Conservation (phyloP, 2,329 filamentous ascomycete species). For the Colletotrichum sp. region DNA sequence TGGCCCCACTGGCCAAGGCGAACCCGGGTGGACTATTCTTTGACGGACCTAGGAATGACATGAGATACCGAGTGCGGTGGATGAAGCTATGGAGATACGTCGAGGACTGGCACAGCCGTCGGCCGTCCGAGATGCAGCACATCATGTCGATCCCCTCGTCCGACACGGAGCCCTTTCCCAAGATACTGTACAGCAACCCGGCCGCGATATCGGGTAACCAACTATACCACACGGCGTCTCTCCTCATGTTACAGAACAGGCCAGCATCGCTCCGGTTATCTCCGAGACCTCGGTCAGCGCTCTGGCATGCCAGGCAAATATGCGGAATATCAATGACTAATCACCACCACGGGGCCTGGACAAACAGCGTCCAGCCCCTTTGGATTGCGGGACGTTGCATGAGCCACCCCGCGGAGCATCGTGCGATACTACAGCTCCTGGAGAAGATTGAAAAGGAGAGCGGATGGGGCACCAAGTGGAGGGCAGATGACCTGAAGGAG, state of each 20-base stretch:
- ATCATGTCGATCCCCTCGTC: constrained; percentile 40
- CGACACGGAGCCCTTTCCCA: constrained; percentile 50
- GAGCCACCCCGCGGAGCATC: constrained; percentile 52
- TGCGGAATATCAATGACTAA: constrained; percentile 63
- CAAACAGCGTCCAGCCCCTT: constrained; percentile 62
- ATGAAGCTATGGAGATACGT: constrained; percentile 53
- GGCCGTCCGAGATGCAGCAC: constrained; percentile 52
- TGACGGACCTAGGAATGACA: constrained; percentile 10
- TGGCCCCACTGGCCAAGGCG: constrained; percentile 35
- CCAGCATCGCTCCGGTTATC: constrained; percentile 29
- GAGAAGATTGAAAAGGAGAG: constrained; percentile 55
- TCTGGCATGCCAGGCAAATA: constrained; percentile 62
- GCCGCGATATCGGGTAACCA: constrained; percentile 63
- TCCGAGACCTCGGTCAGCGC: constrained; percentile 37
- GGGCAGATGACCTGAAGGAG: constrained; percentile 53
- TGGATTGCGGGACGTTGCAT: constrained; percentile 61
- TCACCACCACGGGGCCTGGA: constrained; percentile 58
- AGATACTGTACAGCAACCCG: constrained; percentile 57
- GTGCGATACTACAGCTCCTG: constrained; percentile 46
- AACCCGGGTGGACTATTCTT: constrained; percentile 46
- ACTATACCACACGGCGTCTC: constrained; percentile 60
- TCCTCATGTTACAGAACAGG: constrained; percentile 52
- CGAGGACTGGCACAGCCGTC: constrained; percentile 49
- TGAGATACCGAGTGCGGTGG: constrained; percentile 41
- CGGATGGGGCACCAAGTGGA: constrained; percentile 59